Conservation (phyloP, 1,284 basidiomycete species). For the Cerioporus squamosus region DNA sequence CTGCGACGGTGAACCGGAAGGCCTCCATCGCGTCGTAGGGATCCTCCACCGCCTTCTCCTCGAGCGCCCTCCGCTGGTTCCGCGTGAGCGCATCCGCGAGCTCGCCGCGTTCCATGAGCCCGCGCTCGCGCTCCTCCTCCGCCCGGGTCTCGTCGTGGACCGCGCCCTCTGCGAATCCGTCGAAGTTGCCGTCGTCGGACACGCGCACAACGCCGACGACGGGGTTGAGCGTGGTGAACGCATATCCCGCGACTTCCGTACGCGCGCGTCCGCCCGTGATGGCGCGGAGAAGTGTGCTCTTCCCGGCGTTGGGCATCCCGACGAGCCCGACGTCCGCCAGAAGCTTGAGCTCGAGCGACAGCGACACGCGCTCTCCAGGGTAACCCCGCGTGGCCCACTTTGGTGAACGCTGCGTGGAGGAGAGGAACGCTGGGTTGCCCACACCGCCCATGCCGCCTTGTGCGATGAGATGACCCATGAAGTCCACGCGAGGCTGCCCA, state of each 20-base stretch:
- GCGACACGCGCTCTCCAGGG: constrained; percentile 80
- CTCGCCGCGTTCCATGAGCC: constrained; percentile 54
- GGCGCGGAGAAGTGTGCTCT: constrained; percentile 89
- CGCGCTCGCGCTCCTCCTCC: constrained; percentile 57
- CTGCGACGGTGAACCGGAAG: constrained; percentile 93
- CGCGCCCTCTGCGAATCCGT: constrained; percentile 54
- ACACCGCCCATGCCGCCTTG: constrained; percentile 85
- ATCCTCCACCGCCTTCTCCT: constrained; percentile 9
- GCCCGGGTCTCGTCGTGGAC: constrained; percentile 75
- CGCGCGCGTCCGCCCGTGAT: constrained; percentile 85
- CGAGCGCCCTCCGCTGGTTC: constrained; percentile 43
- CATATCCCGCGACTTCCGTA: constrained; percentile 90
- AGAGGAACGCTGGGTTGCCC: constrained; percentile 89
- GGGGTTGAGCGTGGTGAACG: constrained; percentile 95
- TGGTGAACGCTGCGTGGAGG: constrained; percentile 70
- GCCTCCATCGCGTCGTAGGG: constrained; percentile 63
- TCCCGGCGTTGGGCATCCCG: constrained; percentile 94
- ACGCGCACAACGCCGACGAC: constrained; percentile 93
- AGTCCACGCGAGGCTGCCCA: constrained; percentile 61
- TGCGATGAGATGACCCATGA: constrained; percentile 74
- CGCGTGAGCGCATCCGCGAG: constrained; percentile 52
- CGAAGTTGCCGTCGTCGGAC: constrained; percentile 79
- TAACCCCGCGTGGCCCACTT: constrained; percentile 84
- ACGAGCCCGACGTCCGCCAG: constrained; percentile 95
- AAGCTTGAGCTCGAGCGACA: constrained; percentile 94